Evolutionary conservation across 352 stramenopile genomes (phyloP).

Genomic region (Phytophthora palmivora): DNA sequence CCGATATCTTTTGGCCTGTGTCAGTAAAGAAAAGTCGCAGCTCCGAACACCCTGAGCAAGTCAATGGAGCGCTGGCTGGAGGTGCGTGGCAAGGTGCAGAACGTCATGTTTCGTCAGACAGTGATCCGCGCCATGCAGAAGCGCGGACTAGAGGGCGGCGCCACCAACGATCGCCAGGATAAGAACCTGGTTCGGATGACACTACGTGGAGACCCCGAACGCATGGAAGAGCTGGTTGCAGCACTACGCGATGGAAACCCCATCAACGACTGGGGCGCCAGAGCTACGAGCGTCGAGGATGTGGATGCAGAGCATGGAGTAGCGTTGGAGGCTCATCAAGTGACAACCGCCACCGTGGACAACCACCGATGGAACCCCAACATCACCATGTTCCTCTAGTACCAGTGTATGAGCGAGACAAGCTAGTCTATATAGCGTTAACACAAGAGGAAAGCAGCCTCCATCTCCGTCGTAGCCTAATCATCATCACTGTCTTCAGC

Average conservation of each 20-base stretch:
- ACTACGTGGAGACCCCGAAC: slow-evolving; percentile 45
- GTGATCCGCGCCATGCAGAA: slow-evolving; percentile 81
- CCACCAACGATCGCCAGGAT: slow-evolving; percentile 71
- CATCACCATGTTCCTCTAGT: slow-evolving; percentile 75
- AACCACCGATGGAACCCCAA: slow-evolving; percentile 77
- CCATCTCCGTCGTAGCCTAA: slow-evolving; percentile 34
- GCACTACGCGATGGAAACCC: slow-evolving; percentile 48
- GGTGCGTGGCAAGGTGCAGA: slow-evolving; percentile 76
- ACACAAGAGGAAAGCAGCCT: slow-evolving; percentile 17
- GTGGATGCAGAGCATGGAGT: slow-evolving; percentile 44
- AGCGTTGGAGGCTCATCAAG: slow-evolving; percentile 57
- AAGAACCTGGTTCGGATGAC: slow-evolving; percentile 70
- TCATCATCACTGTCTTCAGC: slow-evolving; percentile 81
- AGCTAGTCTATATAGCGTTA: slow-evolving; percentile 34
- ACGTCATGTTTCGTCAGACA: slow-evolving; percentile 87
- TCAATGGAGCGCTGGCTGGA: slow-evolving; percentile 59
- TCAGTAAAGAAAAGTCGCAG: slow-evolving; percentile 19
- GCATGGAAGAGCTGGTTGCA: slow-evolving; percentile 56
- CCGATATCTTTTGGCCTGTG: slow-evolving; percentile 5
- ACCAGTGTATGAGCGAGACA: slow-evolving; percentile 8
- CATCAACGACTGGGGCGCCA: slow-evolving; percentile 79
- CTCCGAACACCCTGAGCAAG: slow-evolving; percentile 7
- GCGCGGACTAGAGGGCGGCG: slow-evolving; percentile 61
- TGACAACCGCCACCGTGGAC: slow-evolving; percentile 78
- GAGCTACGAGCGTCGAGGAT: slow-evolving; percentile 51